phyloP scores from a whole-genome alignment of 768 basidiomycete genomes.

The Amanita thiersii region DNA sequence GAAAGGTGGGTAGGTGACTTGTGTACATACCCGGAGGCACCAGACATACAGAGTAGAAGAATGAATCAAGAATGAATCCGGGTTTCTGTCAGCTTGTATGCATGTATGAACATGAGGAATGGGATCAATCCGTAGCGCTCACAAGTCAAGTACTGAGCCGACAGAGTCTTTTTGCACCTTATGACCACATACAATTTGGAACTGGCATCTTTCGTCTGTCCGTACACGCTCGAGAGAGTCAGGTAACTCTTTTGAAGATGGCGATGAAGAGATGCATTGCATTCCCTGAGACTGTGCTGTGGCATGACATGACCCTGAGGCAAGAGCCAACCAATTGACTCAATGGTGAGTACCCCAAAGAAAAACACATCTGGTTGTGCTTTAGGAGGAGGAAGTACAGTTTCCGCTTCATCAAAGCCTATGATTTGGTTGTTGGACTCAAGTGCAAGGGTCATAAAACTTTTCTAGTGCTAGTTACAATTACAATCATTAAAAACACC shows the following conservation, averaged over 20 bases:
- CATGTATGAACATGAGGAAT: neutral
- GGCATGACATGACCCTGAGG: constrained; percentile 31
- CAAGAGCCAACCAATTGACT: constrained; percentile 41
- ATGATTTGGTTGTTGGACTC: neutral
- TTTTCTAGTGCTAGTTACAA: neutral
- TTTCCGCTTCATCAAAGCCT: constrained; percentile 41
- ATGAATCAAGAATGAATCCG: constrained; percentile 13
- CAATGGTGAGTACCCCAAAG: constrained; percentile 42
- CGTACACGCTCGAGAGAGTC: constrained; percentile 29
- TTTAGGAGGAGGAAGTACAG: constrained; percentile 19
- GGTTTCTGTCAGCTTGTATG: constrained; percentile 13
- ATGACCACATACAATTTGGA: constrained; percentile 32
- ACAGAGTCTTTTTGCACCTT: constrained; percentile 29
- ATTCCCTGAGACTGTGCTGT: constrained; percentile 32
- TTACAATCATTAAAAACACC: no score
- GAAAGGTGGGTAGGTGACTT: no score
- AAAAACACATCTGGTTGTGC: constrained; percentile 30
- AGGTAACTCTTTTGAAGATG: constrained; percentile 17
- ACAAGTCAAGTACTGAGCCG: constrained; percentile 29
- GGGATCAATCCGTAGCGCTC: constrained; percentile 4
- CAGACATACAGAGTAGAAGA: constrained; percentile 9
- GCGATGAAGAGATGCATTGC: constrained; percentile 23
- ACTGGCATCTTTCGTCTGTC: constrained; percentile 12
- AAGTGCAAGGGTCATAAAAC: neutral
- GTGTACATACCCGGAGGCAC: no score